phyloP scores from a whole-genome alignment of 2,329 filamentous ascomycete species.

The Aquanectria penicillioides region DNA sequence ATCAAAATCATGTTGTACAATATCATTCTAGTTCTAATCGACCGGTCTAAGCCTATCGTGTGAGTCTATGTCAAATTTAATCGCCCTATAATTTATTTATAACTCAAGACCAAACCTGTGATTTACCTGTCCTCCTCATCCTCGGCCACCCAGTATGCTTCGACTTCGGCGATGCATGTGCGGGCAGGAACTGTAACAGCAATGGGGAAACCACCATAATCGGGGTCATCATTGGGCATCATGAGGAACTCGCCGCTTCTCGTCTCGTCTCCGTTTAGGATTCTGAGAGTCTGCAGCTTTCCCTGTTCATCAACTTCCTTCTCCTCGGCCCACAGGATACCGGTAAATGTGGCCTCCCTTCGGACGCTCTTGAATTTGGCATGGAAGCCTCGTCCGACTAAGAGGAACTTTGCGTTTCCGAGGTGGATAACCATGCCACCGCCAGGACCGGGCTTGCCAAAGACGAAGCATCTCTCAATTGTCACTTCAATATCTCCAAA shows the following conservation, averaged over 20 bases:
- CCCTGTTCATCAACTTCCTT: constrained; percentile 49
- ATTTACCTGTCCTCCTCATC: constrained; percentile 38
- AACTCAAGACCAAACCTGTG: background rate
- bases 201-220: constrained; percentile 66
- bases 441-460: constrained; percentile 51
- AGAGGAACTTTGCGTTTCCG: constrained; percentile 47
- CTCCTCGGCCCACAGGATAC: constrained; percentile 49
- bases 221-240: constrained; percentile 66
- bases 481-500: constrained; percentile 48
- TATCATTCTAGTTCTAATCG: no score
- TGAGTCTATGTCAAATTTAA: no score
- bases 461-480: constrained; percentile 52
- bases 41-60: no score
- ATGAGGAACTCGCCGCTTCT: constrained; percentile 57
- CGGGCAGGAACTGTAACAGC: constrained; percentile 62
- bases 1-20: no score
- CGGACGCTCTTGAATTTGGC: constrained; percentile 45
- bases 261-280: constrained; percentile 54
- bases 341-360: constrained; percentile 48
- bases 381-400: constrained; percentile 52
- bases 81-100: background rate
- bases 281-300: constrained; percentile 44
- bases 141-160: constrained; percentile 49
- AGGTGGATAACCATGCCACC: constrained; percentile 52
- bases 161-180: constrained; percentile 57